phyloP scores from a whole-genome alignment of 2,329 filamentous ascomycete genomes.

The Epichloe amarillans region DNA sequence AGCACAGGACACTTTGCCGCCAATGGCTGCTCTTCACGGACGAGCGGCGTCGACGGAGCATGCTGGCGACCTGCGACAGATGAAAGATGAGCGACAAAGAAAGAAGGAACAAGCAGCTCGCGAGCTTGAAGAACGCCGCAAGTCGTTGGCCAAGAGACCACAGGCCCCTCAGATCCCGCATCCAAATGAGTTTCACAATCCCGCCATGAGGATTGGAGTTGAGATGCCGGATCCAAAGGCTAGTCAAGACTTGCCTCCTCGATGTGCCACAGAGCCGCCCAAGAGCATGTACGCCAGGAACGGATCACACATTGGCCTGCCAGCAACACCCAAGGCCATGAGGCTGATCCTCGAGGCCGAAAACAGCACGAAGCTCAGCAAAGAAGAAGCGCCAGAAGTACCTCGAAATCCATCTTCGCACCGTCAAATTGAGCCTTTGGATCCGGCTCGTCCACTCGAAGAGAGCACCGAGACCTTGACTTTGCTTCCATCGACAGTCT shows the following conservation, averaged over 20 bases:
- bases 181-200: slow-evolving; percentile 39
- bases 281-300: slow-evolving; percentile 34
- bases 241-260: slow-evolving; percentile 32
- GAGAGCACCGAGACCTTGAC: slow-evolving; percentile 25
- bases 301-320: slow-evolving; percentile 57
- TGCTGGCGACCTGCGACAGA: slow-evolving; percentile 39
- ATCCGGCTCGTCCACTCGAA: slow-evolving; percentile 21
- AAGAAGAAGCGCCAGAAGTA: slow-evolving; percentile 36
- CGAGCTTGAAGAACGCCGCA: slow-evolving; percentile 77
- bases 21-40: slow-evolving; percentile 13
- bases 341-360: slow-evolving; percentile 57
- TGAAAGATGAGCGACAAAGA: slow-evolving; percentile 46
- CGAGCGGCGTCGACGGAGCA: slow-evolving; percentile 32
- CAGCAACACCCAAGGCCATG: slow-evolving; percentile 86
- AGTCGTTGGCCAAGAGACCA: slow-evolving; percentile 68
- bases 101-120: slow-evolving; percentile 67
- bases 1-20: slow-evolving; percentile 18
- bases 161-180: slow-evolving; percentile 70
- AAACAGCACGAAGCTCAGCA: slow-evolving; percentile 25
- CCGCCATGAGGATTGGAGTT: slow-evolving; percentile 17
- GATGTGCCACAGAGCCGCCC: slow-evolving; percentile 53
- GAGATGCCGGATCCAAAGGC: slow-evolving; percentile 31
- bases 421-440: slow-evolving; percentile 27
- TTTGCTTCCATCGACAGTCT: slow-evolving; percentile 45
- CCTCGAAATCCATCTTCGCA: slow-evolving; percentile 38